Evolutionary conservation across 345 rosid species (phyloP), one percentile per base, ranked within the genome.

Genomic region (Durio zibethinus): DNA sequence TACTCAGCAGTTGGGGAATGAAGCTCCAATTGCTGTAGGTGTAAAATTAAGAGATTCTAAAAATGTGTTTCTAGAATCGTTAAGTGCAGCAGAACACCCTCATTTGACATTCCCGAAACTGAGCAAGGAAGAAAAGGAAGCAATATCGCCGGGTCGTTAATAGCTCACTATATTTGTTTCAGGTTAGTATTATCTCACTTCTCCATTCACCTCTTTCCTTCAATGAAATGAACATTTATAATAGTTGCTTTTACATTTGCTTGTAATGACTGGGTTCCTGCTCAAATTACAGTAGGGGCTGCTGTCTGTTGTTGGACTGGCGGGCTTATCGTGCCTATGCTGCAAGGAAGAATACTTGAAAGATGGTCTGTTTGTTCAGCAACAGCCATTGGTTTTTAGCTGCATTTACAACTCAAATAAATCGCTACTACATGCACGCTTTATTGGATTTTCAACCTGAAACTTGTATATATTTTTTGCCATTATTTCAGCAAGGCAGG

Each of bases 81-180:
- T 91, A 64, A 79, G 77, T 68, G 87, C 89, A 61, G 94, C 93
- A 40, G 92, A 90, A 81, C 84, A 82, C 43, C 96, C 96, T 78
- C 91, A 93, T 84, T 23, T 86, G 87, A 80, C 83, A 88, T 88
- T 77, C 97, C 94, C 70, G 94, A 93, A 86, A 93, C 96, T 33
- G 90, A 85, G 76, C 72, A 83, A 12, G 94, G 61, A 88, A 86
- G 81, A 91, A 84, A 74, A 81, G 88, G 81, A 93, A 89, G 80
- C 80, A 77, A 36, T 87, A 84, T 71, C 87, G 85, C 63, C 88
- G 83, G 72, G 73, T 91, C 33, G 83, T 91, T 72, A 90, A 82
- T 80, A 88, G 84, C 82, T 91, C 97, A 33, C 89, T 61, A 63
- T 91, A 47, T 83, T 93, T 79, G 89, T 91, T 82, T 93, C 98